Evolutionary conservation across 2,329 filamentous ascomycete genomes (phyloP), one percentile per base, ranked within the genome.

Genomic region (Elsinoe arachidis): DNA sequence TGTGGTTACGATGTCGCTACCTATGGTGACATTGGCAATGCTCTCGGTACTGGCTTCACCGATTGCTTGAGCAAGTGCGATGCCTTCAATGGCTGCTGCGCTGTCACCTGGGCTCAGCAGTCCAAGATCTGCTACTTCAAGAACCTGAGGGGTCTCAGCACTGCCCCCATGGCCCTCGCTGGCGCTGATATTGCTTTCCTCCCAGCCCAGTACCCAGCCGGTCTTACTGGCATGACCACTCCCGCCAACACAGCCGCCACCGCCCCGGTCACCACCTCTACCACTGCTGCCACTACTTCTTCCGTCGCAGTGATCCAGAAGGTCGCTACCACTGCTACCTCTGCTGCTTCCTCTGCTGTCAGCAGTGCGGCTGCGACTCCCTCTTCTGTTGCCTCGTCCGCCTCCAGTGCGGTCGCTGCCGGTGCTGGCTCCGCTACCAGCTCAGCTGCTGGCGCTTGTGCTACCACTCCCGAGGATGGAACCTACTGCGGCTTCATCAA

Each of bases 401-500:
- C 44, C 47, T 54, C 46, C 37, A 33, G 47, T 17, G 47, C 49
- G 12, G 35, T 41, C 46, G 26, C 23, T 37, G 19, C 54, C 14
- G 41, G 39, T 17, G 43, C 60, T 19, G 58, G 56, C 9, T 62
- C 63, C 41, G 23, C 55, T 14, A 63, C 62, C 21, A 64, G 62
- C 55, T 68, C 65, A 19, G 62, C 67, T 11, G 60, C 58, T 34
- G 60, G 64, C n/a, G 57, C 63, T 19, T 70, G 67, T 60, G 59
- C 65, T 3, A 69, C 64, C 2, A 61, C 62, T 10, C 64, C 63
- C 17, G 68, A 70, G 59, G 61, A 61, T 5, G 68, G 68, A 15
- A 70, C 68, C 12, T 69, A 65, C 65, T 70, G 69, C 54, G 69
- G 70, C 17, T 71, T 71, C 63, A 68, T 70, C 63, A 71, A 71